These are phyloP conservation scores for Cyphellophora attinorum DNA, from an alignment of 2,329 filamentous ascomycete species.

Conservation along the genomic window DNA sequence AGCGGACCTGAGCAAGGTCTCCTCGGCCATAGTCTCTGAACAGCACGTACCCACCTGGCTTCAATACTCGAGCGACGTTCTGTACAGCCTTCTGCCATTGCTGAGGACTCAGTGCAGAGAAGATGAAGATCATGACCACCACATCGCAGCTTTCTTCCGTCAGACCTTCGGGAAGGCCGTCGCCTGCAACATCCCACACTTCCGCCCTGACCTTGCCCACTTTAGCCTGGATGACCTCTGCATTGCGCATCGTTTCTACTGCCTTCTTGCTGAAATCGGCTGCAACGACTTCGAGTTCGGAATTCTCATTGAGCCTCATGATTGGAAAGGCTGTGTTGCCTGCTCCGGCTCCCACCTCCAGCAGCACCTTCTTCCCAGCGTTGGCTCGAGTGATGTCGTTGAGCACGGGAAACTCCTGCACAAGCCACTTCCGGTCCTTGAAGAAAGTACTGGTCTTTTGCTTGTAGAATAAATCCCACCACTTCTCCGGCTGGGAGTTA, in stretches of 20 bases:
- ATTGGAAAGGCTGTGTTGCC: conserved; percentile 96
- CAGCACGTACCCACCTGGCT: conserved; percentile 84
- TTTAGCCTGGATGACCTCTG: conserved; percentile 63
- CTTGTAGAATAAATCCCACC: conserved; percentile 98
- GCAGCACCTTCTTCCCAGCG: conserved; percentile 59
- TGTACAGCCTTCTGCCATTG: conserved; percentile 77
- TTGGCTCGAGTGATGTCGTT: conserved; percentile 61
- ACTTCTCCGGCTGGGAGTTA: conserved; percentile 82
- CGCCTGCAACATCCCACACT: conserved; percentile 81
- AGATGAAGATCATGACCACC: conserved; percentile 92
- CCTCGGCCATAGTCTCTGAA: conserved; percentile 96
- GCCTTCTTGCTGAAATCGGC: conserved; percentile 96
- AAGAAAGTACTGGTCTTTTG: conserved; percentile 98
- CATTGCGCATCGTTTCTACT: conserved; percentile 79
- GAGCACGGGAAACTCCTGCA: conserved; percentile 91
- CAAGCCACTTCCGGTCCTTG: conserved; percentile 95
- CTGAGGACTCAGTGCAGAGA: conserved; percentile 74
- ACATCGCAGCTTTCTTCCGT: conserved; percentile 76
- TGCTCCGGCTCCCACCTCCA: conserved; percentile 91
- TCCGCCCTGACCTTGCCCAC: conserved; percentile 63
- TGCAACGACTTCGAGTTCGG: conserved; percentile 72
- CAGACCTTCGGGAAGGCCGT: conserved; percentile 64
- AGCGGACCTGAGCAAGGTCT: conserved; percentile 90
- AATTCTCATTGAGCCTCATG: conserved; percentile 73
- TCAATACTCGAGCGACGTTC: conserved; percentile 75